Evolutionary conservation across 2,329 filamentous ascomycete genomes (phyloP).

Genomic region (Parastagonospora avenae): DNA sequence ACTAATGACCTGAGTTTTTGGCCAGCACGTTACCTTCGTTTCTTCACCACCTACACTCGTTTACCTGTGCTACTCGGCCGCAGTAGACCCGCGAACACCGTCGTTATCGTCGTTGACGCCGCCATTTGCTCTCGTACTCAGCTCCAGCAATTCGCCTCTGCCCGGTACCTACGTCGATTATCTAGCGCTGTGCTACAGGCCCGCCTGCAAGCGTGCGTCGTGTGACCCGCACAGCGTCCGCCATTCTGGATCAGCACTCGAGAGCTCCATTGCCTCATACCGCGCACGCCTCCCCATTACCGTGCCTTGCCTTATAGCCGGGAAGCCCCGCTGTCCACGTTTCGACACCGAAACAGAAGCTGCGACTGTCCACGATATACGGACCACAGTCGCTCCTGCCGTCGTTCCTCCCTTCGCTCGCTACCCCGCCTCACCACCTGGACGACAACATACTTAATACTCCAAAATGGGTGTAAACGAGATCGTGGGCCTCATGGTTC

Average conservation of each 20-base stretch:
- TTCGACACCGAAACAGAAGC: constrained; percentile 9
- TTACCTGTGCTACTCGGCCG: constrained; percentile 16
- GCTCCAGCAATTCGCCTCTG: constrained; percentile 14
- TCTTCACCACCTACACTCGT: constrained; percentile 32
- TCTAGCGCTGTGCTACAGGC: constrained; percentile 39
- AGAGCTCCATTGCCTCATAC: constrained; percentile 16
- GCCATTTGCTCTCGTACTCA: constrained; percentile 12
- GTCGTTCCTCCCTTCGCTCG: constrained; percentile 8
- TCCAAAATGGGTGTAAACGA: constrained; percentile 28
- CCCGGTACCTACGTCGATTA: constrained; percentile 25
- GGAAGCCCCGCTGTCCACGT: constrained; percentile 7
- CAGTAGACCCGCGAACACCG: constrained; percentile 6
- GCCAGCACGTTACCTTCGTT: constrained; percentile 16
- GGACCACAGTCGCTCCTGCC: constrained; percentile 13
- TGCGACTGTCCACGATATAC: constrained; percentile 9
- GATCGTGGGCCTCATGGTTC: constrained; percentile 31
- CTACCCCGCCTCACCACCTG: constrained; percentile 19
- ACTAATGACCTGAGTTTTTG: constrained; percentile 20
- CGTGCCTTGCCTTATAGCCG: constrained; percentile 13
- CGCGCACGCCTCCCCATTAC: constrained; percentile 16
- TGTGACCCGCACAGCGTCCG: constrained; percentile 32
- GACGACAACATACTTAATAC: constrained; percentile 22
- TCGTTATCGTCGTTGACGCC: constrained; percentile 13
- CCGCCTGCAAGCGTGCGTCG: constrained; percentile 31
- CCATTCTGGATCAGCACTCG: constrained; percentile 21